phyloP scores from a whole-genome alignment of 768 basidiomycete species.

The Agaricus sinodeliciosus region DNA sequence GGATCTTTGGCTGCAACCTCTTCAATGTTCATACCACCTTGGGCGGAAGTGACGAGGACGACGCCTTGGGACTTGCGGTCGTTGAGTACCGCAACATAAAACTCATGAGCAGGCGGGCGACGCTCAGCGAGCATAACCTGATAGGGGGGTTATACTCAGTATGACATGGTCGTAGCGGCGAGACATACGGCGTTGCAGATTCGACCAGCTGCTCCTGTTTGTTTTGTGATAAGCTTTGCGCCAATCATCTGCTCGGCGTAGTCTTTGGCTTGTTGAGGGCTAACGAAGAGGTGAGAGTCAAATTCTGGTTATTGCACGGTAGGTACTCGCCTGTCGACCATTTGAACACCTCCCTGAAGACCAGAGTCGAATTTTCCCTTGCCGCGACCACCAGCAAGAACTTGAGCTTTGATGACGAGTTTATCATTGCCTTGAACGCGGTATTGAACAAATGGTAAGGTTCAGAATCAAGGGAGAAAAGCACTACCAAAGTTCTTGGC shows the following conservation, averaged over 20 bases:
- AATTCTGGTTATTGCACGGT: background rate
- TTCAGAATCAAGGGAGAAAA: background rate
- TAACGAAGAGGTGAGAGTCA: conserved; percentile 21
- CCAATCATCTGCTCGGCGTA: conserved; percentile 92
- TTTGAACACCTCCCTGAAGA: conserved; percentile 95
- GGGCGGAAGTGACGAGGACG: conserved; percentile 87
- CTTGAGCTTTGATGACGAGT: conserved; percentile 98
- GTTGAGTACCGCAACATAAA: conserved; percentile 95
- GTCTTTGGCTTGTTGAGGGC: conserved; percentile 84
- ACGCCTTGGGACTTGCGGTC: conserved; percentile 86
- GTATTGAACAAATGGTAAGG: background rate
- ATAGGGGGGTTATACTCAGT: background rate
- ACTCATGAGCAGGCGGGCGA: conserved; percentile 89
- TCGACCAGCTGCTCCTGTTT: conserved; percentile 89
- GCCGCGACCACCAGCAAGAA: conserved; percentile 96
- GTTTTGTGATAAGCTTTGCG: conserved; percentile 93
- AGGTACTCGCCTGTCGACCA: conserved; percentile 67
- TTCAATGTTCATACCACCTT: conserved; percentile 99
- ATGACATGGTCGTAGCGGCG: background rate
- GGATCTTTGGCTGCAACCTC: conserved; percentile 98
- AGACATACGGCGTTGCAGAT: conserved; percentile 86
- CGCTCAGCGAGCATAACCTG: conserved; percentile 98
- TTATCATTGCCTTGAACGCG: conserved; percentile 51
- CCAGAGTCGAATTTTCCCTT: conserved; percentile 97
- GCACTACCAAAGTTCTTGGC: conserved; percentile 81